Conservation (phyloP, 768 basidiomycete genomes). For the Lentinus tigrinus region DNA sequence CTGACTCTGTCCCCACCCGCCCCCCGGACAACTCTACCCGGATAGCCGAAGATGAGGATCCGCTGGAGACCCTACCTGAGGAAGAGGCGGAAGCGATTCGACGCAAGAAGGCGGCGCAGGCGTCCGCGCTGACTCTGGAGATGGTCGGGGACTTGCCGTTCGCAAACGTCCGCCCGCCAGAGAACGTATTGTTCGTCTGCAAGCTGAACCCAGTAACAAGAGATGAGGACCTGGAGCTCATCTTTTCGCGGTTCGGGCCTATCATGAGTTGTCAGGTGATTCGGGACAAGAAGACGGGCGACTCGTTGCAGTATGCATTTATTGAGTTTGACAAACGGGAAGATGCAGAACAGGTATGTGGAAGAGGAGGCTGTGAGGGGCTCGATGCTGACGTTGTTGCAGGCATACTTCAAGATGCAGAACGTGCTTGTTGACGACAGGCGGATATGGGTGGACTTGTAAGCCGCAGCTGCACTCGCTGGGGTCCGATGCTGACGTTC, state of each 20-base stretch:
- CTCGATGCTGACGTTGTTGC: not conserved
- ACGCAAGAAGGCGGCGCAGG: conserved; percentile 85
- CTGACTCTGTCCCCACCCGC: conserved; percentile 73
- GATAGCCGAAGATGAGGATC: conserved; percentile 95
- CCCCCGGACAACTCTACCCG: conserved; percentile 86
- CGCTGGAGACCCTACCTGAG: conserved; percentile 75
- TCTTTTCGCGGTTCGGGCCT: conserved; percentile 91
- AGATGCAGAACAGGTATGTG: conserved; percentile 85
- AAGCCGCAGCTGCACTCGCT: conserved; percentile 29
- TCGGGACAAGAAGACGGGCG: conserved; percentile 92
- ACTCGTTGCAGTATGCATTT: conserved; percentile 96
- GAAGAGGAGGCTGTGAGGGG: too few relatives aligned
- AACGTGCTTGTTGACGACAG: conserved; percentile 97
- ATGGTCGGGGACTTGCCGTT: conserved; percentile 99
- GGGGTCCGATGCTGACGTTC: conserved; percentile 21
- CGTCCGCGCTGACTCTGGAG: conserved; percentile 93
- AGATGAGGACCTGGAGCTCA: conserved; percentile 95
- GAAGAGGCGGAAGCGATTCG: conserved; percentile 81
- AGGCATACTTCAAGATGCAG: conserved; percentile 99
- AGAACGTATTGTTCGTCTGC: conserved; percentile 98
- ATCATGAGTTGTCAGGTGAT: conserved; percentile 99
- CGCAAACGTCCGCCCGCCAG: conserved; percentile 95
- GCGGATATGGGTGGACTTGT: conserved; percentile 99
- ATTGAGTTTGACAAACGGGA: conserved; percentile 96
- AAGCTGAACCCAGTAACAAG: conserved; percentile 95